These are phyloP conservation scores for Vitis rupestris DNA, from an alignment of 164 flowering plant genomes.

Conservation along the genomic window DNA sequence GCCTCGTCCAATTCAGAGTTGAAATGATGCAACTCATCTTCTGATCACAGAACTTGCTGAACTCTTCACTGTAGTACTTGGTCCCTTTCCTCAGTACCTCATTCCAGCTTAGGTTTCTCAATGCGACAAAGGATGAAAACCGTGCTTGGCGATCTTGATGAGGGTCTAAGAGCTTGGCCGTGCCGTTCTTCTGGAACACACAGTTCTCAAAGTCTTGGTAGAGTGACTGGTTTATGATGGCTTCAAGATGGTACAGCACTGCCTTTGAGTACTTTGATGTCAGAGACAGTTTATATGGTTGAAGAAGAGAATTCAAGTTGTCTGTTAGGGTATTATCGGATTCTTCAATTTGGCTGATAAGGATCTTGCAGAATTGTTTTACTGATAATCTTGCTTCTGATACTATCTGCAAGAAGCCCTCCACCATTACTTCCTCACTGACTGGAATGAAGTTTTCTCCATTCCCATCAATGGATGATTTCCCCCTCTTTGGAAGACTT, in stretches of 20 bases:
- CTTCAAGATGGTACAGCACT: slow-evolving; percentile 75
- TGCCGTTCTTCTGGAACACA: slow-evolving; percentile 73
- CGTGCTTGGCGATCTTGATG: slow-evolving; percentile 63
- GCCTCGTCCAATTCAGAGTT: slow-evolving; percentile 69
- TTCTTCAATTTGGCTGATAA: slow-evolving; percentile 63
- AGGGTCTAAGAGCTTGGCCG: slow-evolving; percentile 67
- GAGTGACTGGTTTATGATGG: slow-evolving; percentile 74
- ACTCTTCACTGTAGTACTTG: slow-evolving; percentile 87
- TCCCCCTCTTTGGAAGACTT: slow-evolving; percentile 39
- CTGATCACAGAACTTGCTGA: slow-evolving; percentile 89
- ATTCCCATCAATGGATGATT: slow-evolving; percentile 29
- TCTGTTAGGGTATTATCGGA: slow-evolving; percentile 46
- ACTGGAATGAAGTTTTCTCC: slow-evolving; percentile 56
- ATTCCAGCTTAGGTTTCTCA: slow-evolving; percentile 90
- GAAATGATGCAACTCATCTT: slow-evolving; percentile 83
- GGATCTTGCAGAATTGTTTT: slow-evolving; percentile 74
- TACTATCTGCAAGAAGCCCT: slow-evolving; percentile 86
- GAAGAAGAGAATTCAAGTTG: slow-evolving; percentile 65
- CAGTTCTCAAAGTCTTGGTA: slow-evolving; percentile 89
- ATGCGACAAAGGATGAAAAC: slow-evolving; percentile 63
- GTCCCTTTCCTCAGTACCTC: slow-evolving; percentile 89
- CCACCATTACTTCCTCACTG: slow-evolving; percentile 78
- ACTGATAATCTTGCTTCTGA: slow-evolving; percentile 85
- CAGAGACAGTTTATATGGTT: slow-evolving; percentile 59
- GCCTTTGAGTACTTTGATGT: slow-evolving; percentile 68